Base-by-base conservation (phyloP, 345 rosid species). In the Raphanus sativus region DNA sequence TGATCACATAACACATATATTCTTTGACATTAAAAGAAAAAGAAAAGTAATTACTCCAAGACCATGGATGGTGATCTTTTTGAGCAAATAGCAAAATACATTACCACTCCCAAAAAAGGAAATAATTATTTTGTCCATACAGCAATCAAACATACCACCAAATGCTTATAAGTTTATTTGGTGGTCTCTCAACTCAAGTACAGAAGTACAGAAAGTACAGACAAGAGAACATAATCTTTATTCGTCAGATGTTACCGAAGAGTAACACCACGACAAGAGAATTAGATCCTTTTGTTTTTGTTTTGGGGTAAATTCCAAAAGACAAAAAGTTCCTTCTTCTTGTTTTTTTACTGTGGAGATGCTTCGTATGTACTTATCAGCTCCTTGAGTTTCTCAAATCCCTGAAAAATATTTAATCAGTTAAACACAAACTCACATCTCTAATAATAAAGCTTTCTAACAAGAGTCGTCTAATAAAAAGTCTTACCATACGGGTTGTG, bases 381-480 rank as follows among this genome's bases (percentile, higher is more conserved):
- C 65, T 89, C 96, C 64, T 86, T 81, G 62, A 93, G 96, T 74
- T 86, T 89, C 80, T 91, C 97, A 80, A 93, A 91, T 81, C 98
- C 97, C 98, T 93, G 79, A 69, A 2, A 69, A 36, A 25, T 3
- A 42, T 42, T 50, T 4, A 6, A 52, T 3, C 4, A 52, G 10
- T 52, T 52, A 50, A 11, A 25, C 4, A 9, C 12, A 25, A 8
- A 42, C 4, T 42, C 21, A 2, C 26, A 45, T 62, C 62, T 54
- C 24, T 17, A 45, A 45, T 17, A 45, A 45, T 52, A 52, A 7
- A 7, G 10, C 59, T 52, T 16, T 62, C 13, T 0, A 16, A 16
- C 4, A 10, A 5, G 25, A 71, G 50, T 64, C 6, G 50, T 73
- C 58, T 67, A 69, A 12, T 4, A 10, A 32, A 8, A 11, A 66